Evolutionary conservation across 106 monocot genomes (phyloP), one percentile per base, ranked within the genome.

Genomic region (Acorus gramineus): DNA sequence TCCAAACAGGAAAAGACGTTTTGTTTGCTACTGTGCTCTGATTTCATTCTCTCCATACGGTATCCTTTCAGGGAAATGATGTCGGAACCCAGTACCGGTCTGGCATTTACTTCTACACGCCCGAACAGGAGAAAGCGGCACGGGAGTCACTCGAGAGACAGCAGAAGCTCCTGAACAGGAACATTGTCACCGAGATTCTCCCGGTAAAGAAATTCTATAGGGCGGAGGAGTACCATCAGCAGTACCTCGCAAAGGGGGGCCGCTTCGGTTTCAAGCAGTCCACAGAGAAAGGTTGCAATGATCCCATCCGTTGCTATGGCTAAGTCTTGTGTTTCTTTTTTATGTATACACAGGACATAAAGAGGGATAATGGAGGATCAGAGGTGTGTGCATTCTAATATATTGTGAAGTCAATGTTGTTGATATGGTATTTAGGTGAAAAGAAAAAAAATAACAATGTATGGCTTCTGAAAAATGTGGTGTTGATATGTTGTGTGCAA

Each of bases 141-240:
- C 68, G 62, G 60, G 79, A 76, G 53, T 84, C 92, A 0, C 44
- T 65, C 65, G 92, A 77, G 49, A 77, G 47, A 50, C 79, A 82
- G 76, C 81, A 87, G 56, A 53, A 63, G 63, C 74, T 81, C 65
- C 2, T 79, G 5, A 61, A 53, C 6, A 61, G 49, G 61, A 72
- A 69, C 61, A 77, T 92, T 44, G 87, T 87, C 58, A 92, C 92
- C 1, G 84, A 92, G 77, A 84, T 92, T 52, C 71, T 87, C 2
- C 92, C 92, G 7, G 92, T 84, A 13, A 84, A 65, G 79, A 77
- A 58, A 55, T 92, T 92, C 64, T 92, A 92, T 62, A 71, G 71
- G 28, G 92, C 92, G 0, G 92, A 92, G 59, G 87, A 92, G 47
- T 87, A 92, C 74, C 92, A 92, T 28, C 92, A 92, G 74, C 92